Percentiles rank a stretch among this genome's conserved stretches.
phyloP scores from a whole-genome alignment of 495 filamentous ascomycete species.

The Penicillium tannophilum region DNA sequence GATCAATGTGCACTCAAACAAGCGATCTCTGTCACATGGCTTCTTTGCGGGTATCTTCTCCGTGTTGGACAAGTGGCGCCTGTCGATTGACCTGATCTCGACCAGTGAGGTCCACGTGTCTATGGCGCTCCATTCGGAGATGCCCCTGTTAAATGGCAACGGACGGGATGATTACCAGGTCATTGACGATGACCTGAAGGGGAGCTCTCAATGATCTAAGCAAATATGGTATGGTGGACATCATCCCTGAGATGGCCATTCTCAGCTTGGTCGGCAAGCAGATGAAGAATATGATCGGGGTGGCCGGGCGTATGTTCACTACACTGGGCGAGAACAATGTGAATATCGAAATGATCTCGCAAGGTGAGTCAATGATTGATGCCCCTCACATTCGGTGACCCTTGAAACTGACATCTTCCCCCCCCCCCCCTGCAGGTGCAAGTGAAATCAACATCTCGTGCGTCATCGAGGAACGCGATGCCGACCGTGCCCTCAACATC shows the following conservation, averaged over 20 bases:
- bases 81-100: slow-evolving; percentile 91
- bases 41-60: slow-evolving; percentile 91
- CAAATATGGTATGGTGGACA: slow-evolving; percentile 80
- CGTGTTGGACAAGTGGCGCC: slow-evolving; percentile 74
- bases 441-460: slow-evolving; percentile 99
- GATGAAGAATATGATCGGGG: slow-evolving; percentile 92
- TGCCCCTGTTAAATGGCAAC: slow-evolving; percentile 52
- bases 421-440: slow-evolving; percentile 60
- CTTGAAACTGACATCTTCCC: slow-evolving; percentile 20
- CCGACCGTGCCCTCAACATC: slow-evolving; percentile 88
- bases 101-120: slow-evolving; percentile 94
- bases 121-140: slow-evolving; percentile 82
- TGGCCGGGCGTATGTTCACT: slow-evolving; percentile 86
- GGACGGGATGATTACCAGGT: slow-evolving; percentile 65
- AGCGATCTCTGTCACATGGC: slow-evolving; percentile 81
- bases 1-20: slow-evolving; percentile 94
- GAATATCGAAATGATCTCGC: slow-evolving; percentile 97
- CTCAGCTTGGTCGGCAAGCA: slow-evolving; percentile 88
- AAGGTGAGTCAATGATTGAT: slow-evolving; percentile 61
- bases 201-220: slow-evolving; percentile 69
- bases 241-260: slow-evolving; percentile 87
- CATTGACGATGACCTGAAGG: slow-evolving; percentile 63
- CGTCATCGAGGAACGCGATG: slow-evolving; percentile 89
- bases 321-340: slow-evolving; percentile 84
- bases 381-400: slow-evolving; percentile 10